A percentile compares a stretch with the other conserved stretches of the same genome.
These are phyloP conservation scores for Globisporangium rhizosaccharum DNA, from an alignment of 352 stramenopile species.

Conservation along the genomic window DNA sequence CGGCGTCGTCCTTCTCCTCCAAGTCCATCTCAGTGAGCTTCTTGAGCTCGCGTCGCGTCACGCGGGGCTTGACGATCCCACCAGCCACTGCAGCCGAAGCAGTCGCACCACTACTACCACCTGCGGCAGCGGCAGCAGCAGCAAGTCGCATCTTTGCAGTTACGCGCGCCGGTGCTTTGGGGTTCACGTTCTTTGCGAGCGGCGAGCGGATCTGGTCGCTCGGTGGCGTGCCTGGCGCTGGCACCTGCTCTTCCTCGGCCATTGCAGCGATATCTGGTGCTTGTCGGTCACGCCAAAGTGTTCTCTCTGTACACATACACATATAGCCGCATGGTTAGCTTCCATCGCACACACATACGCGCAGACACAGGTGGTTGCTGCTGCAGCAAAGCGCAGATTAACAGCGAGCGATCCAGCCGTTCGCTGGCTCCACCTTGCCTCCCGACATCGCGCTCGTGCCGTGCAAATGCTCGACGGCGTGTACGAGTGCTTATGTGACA, in stretches of 20 bases:
- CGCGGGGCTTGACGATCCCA: conserved; percentile 31
- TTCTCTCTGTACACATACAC: neutral
- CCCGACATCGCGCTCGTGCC: too few relatives aligned
- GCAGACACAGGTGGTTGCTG: neutral
- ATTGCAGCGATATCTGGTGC: conserved; percentile 12
- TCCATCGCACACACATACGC: neutral
- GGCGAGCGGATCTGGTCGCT: conserved; percentile 29
- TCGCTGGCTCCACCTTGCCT: too few relatives aligned
- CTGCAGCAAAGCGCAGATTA: too few relatives aligned
- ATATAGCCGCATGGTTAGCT: too few relatives aligned
- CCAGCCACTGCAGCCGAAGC: conserved; percentile 11
- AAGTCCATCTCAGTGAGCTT: conserved; percentile 72
- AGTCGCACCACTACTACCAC: neutral
- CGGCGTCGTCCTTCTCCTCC: conserved; percentile 59
- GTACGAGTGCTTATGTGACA: too few relatives aligned
- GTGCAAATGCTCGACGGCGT: too few relatives aligned
- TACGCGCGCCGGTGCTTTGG: conserved; percentile 37
- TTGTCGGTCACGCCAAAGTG: neutral
- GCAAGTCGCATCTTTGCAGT: conserved; percentile 35
- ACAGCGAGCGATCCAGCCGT: too few relatives aligned
- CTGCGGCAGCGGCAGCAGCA: conserved; percentile 2
- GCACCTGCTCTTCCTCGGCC: conserved; percentile 13
- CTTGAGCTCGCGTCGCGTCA: conserved; percentile 73
- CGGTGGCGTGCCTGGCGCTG: conserved; percentile 24
- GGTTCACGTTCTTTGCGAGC: conserved; percentile 22